phyloP scores from a whole-genome alignment of 495 filamentous ascomycete species.

The Pyronema omphalodes region DNA sequence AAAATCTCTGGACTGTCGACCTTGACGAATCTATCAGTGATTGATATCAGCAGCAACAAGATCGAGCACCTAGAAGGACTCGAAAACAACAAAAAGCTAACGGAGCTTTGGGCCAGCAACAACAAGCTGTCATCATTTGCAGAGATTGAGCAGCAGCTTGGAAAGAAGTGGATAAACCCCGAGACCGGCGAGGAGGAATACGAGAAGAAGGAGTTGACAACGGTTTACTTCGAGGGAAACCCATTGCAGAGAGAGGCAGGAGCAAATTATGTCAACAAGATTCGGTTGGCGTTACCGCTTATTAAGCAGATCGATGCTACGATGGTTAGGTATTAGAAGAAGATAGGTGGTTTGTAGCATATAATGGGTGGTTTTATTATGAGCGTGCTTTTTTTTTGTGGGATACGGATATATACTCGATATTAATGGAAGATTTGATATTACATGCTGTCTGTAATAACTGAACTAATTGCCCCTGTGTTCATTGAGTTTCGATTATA shows the following conservation, averaged over 20 bases:
- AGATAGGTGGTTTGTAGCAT: neutral
- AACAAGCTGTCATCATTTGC: conserved; percentile 61
- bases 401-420: neutral
- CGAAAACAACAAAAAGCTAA: conserved; percentile 43
- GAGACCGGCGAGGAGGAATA: conserved; percentile 9
- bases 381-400: neutral
- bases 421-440: too few species aligned
- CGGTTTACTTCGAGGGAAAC: conserved; percentile 95
- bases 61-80: conserved; percentile 57
- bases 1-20: conserved; percentile 55
- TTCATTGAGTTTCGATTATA: too few species aligned
- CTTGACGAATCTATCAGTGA: conserved; percentile 48
- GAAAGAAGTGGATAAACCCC: neutral
- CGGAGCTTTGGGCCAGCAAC: conserved; percentile 90
- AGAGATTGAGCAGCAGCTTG: conserved; percentile 64
- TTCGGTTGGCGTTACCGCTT: conserved; percentile 69
- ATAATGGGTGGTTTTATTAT: neutral
- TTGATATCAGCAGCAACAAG: conserved; percentile 85
- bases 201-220: conserved; percentile 61
- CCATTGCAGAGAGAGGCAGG: conserved; percentile 60
- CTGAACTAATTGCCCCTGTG: too few species aligned
- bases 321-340: neutral
- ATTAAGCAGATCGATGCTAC: conserved; percentile 86
- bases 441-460: too few species aligned
- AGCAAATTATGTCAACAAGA: conserved; percentile 80